A percentile compares a stretch with the other conserved stretches of the same genome.
Evolutionary conservation across 2,329 filamentous ascomycete species (phyloP).

Genomic region (Nigrograna mackinnonii): DNA sequence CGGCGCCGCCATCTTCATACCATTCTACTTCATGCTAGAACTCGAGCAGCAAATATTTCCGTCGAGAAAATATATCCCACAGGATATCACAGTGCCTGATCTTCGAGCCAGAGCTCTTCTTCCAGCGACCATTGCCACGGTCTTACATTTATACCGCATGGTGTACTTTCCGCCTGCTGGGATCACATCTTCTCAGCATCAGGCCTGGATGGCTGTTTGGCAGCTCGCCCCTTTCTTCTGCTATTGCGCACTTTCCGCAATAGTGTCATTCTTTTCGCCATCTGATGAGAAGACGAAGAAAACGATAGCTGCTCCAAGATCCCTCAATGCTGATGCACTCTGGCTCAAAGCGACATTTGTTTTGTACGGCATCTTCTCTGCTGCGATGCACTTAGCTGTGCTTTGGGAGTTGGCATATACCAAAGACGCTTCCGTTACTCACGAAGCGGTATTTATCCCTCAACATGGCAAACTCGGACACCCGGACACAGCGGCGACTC

Average conservation of each 20-base stretch:
- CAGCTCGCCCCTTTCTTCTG: constrained; percentile 1
- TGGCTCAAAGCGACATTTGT: background rate
- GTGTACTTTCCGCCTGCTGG: background rate
- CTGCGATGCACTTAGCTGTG: background rate
- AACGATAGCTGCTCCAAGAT: background rate
- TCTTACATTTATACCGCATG: constrained; percentile 1
- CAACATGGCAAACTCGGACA: background rate
- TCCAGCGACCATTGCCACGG: constrained; percentile 1
- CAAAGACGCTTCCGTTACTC: background rate
- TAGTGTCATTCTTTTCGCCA: background rate
- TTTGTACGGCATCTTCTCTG: background rate
- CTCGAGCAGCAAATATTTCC: background rate
- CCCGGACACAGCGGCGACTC: background rate
- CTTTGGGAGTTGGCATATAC: background rate
- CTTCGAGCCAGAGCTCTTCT: constrained; percentile 1
- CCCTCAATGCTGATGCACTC: background rate
- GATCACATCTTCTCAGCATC: background rate
- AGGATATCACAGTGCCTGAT: background rate
- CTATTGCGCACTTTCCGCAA: background rate
- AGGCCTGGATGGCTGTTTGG: constrained; percentile 1
- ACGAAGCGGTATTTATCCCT: background rate
- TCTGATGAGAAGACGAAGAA: background rate
- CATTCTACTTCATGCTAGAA: constrained; percentile 1
- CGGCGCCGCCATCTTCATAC: constrained; percentile 1
- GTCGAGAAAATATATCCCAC: background rate